phyloP scores from a whole-genome alignment of 139 green algal species.

The Chlorokybus atmophyticus region DNA sequence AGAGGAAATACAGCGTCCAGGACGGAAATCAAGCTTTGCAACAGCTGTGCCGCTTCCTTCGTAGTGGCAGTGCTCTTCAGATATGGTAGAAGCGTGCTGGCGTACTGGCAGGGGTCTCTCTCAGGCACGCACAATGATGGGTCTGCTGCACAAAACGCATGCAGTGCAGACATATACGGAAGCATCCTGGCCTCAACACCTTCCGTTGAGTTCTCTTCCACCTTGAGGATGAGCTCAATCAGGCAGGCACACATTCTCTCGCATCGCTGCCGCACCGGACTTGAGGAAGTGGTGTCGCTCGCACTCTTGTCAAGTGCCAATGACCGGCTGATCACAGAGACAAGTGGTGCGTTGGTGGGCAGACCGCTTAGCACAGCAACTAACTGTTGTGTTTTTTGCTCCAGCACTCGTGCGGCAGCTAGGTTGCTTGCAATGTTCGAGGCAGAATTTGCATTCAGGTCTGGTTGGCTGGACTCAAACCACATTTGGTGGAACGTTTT shows the following conservation, averaged over 20 bases:
- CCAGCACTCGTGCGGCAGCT: too few relatives aligned
- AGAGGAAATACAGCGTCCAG: not conserved
- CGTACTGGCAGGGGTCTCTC: conserved; percentile 38
- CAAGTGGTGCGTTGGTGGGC: too few relatives aligned
- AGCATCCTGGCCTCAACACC: not conserved
- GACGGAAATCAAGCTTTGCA: not conserved
- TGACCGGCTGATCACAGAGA: too few relatives aligned
- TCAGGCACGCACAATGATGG: conserved; percentile 35
- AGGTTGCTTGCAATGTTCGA: too few relatives aligned
- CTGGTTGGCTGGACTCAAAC: too few relatives aligned
- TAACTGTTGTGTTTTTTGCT: too few relatives aligned
- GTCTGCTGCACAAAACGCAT: conserved; percentile 51
- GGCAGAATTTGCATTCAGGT: too few relatives aligned
- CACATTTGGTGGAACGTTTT: too few relatives aligned
- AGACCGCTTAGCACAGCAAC: too few relatives aligned
- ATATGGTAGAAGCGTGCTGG: conserved; percentile 55
- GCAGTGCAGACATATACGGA: conserved; percentile 50
- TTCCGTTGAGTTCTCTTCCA: conserved; percentile 21
- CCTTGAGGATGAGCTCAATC: conserved; percentile 39
- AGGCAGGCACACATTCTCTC: conserved; percentile 19
- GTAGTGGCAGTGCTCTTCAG: conserved; percentile 20
- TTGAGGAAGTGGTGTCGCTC: too few relatives aligned
- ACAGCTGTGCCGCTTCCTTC: conserved; percentile 1
- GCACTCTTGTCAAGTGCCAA: too few relatives aligned
- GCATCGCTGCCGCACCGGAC: not conserved